A percentile compares a stretch with the other conserved stretches of the same genome.
Evolutionary conservation across 169 alveolate genomes (phyloP).

Genomic region (Babesia divergens): DNA sequence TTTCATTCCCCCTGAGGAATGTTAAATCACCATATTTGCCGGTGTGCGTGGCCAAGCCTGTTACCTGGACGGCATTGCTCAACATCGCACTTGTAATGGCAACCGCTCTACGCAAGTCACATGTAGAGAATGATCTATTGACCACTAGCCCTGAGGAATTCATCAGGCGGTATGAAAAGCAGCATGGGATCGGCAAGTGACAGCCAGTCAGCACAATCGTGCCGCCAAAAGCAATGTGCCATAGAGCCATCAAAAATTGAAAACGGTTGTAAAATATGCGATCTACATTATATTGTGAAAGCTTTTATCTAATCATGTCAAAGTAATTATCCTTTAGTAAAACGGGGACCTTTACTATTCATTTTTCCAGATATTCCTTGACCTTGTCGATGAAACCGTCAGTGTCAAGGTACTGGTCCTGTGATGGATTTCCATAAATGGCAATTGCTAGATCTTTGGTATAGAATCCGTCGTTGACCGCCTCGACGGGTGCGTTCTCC

Average conservation of each 20-base stretch:
- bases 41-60: slow-evolving; percentile 35
- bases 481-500: slow-evolving; percentile 84
- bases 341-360: neutral
- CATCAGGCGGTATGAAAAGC: slow-evolving; percentile 16
- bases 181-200: neutral
- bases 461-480: slow-evolving; percentile 88
- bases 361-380: slow-evolving; percentile 25
- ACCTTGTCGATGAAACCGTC: slow-evolving; percentile 64
- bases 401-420: slow-evolving; percentile 45
- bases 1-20: neutral
- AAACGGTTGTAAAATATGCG: neutral
- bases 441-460: slow-evolving; percentile 91
- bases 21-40: slow-evolving; percentile 8
- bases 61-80: neutral
- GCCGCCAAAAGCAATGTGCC: neutral
- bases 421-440: slow-evolving; percentile 37
- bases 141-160: slow-evolving; percentile 14
- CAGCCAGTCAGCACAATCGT: neutral
- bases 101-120: neutral
- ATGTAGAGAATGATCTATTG: neutral
- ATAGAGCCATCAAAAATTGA: neutral
- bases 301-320: no score
- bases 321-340: no score
- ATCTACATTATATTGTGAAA: no score
- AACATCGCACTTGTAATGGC: neutral